Evolutionary conservation across 23 red algal species (phyloP), one percentile per base, ranked within the genome.

Genomic region (Cyanidioschyzon merolae): DNA sequence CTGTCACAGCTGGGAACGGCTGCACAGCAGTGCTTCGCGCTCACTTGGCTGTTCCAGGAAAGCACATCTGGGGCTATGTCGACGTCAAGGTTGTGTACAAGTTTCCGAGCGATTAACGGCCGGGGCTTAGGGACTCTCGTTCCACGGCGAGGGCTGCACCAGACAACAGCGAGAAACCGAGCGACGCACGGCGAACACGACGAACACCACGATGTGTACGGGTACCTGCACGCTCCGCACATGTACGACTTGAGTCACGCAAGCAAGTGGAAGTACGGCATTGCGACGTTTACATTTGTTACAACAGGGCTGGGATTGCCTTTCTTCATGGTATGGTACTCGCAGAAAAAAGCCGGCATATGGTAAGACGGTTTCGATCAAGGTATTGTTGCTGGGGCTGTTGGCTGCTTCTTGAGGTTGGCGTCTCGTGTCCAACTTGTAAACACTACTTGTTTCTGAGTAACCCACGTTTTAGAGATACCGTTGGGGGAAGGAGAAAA

Each of bases 251-350:
- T 71, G 63, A 25, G 63, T 35, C 21, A 71, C 32, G 32, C 32
- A 25, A 71, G 63, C 29, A 71, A 35, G 63, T 25, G 21, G 63
- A 71, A 71, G 63, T 32, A 25, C 21, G 63, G n/a, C 7, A 3
- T 71, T 3, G 21, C n/a, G 12, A 71, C 32, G 32, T 25, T 25
- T 27, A 32, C 63, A 7, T 25, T 25, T 25, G 63, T 71, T 7
- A 27, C 63, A 35, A 71, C 63, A 35, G 63, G n/a, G 63, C 63
- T 71, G 2, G 63, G 63, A 25, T 35, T 71, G n/a, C 63, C 63
- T 3, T 71, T 71, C 32, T 71, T 71, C 63, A 71, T 71, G 63
- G 63, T 71, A 7, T 71, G 32, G n/a, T 7, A 17, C 2, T 3
- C 63, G 3, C 63, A 71, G 63, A 71, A 71, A 27, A 25, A 35